phyloP scores from a whole-genome alignment of 352 stramenopile species.

The Phytophthora capsici region DNA sequence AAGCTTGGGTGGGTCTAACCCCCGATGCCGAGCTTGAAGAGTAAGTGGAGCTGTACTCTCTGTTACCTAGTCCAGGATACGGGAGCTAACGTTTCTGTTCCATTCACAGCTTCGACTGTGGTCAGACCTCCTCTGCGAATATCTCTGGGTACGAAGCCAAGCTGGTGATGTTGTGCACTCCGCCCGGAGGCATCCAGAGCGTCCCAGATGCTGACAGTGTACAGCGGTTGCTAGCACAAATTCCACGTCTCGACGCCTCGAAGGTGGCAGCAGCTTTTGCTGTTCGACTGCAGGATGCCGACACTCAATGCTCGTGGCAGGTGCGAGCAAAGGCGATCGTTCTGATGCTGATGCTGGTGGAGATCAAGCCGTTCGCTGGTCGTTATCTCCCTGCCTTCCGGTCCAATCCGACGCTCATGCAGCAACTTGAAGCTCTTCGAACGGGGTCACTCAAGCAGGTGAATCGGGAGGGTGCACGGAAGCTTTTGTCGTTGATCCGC shows the following conservation, averaged over 20 bases:
- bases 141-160: constrained; percentile 48
- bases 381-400: constrained; percentile 44
- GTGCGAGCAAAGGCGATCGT: constrained; percentile 59
- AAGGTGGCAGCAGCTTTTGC: constrained; percentile 42
- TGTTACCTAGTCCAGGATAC: not conserved
- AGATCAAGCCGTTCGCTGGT: constrained; percentile 46
- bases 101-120: constrained; percentile 35
- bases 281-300: constrained; percentile 40
- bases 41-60: constrained; percentile 34
- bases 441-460: constrained; percentile 47
- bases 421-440: constrained; percentile 46
- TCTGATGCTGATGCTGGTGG: constrained; percentile 61
- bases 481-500: constrained; percentile 58
- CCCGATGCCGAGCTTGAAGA: constrained; percentile 53
- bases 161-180: constrained; percentile 56
- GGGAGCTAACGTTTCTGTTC: not conserved
- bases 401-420: constrained; percentile 29
- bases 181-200: constrained; percentile 59
- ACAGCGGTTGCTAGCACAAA: constrained; percentile 54
- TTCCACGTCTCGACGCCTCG: constrained; percentile 38
- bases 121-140: constrained; percentile 8
- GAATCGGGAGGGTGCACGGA: constrained; percentile 57
- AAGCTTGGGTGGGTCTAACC: constrained; percentile 54
- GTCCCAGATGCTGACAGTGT: constrained; percentile 54
- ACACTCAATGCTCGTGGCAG: constrained; percentile 46